Evolutionary conservation across 2,329 filamentous ascomycete genomes (phyloP), one percentile per base, ranked within the genome.

Genomic region (Cordyceps pruinosa): DNA sequence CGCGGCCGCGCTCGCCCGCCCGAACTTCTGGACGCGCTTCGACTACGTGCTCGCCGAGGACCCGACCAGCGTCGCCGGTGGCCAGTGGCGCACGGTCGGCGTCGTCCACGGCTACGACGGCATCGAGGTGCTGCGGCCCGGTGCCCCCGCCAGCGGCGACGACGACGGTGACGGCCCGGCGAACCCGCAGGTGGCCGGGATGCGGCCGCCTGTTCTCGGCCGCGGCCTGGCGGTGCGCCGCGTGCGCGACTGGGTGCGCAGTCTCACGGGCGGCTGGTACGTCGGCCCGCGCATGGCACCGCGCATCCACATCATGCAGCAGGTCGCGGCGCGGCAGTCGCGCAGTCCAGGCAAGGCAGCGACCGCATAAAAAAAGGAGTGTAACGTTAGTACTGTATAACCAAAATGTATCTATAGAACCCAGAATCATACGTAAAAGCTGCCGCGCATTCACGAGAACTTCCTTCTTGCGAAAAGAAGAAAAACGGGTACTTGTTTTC

Each of bases 1-100:
- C 58, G 64, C 68, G 13, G 62, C 61, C 0, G 64, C 66, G 10
- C 71, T 87, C 12, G 66, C 68, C 0, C 72, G 71, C 58, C 75
- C 79, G 0, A 66, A 63, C 17, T 88, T 87, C 67, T 88, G 85
- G 85, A 68, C 73, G n/a, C 70, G 71, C 42, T 85, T 87, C 61
- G 83, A 87, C 68, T 88, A 86, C 65, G 75, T 79, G 4, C 73
- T 88, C 4, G 73, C 78, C 50, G 83, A 85, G 65, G 75, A 82
- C 48, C 75, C 77, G 1, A 65, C 62, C 13, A 72, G 71, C 49
- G 72, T 76, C 1, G 71, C 77, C 53, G 79, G 73, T 8, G 76
- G 77, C 4, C 65, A 70, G 12, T 88, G 84, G 83, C 77, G 82
- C 52, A 72, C 77, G 2, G 65, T 86, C 4, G 81, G 76, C 17